Percentiles rank a stretch among this genome's conserved stretches.
These are phyloP conservation scores for Russula olivacea DNA, from an alignment of 768 basidiomycete species.

Conservation along the genomic window DNA sequence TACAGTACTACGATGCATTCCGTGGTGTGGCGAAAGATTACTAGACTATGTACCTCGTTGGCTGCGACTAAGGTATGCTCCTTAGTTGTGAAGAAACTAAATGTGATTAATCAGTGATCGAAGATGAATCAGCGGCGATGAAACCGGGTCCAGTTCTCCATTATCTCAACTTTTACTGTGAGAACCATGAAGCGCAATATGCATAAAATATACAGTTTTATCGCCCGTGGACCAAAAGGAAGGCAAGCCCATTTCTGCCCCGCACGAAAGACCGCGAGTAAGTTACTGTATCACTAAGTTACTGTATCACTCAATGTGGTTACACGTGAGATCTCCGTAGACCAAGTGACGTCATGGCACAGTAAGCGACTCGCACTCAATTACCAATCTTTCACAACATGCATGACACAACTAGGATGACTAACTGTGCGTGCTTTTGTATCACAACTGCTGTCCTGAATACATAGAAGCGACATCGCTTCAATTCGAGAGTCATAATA, in stretches of 20 bases:
- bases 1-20: constrained; percentile 2
- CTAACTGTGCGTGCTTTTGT: neutral
- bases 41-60: neutral
- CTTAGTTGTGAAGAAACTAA: neutral
- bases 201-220: too few species aligned
- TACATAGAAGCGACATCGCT: constrained; percentile 3
- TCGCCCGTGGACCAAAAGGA: too few species aligned
- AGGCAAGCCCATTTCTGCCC: too few species aligned
- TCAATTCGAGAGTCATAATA: neutral
- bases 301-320: too few species aligned
- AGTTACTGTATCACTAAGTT: too few species aligned
- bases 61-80: neutral
- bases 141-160: neutral
- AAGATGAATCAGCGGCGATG: neutral
- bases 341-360: constrained; percentile 1
- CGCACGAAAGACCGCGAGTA: too few species aligned
- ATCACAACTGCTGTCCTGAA: neutral
- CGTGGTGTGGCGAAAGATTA: neutral
- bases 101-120: neutral
- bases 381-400: neutral
- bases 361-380: neutral
- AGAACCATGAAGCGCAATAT: neutral
- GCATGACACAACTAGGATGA: neutral
- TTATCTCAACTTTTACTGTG: neutral
- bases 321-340: neutral